Evolutionary conservation across 1,284 basidiomycete species (phyloP).

Genomic region (Trichosporon coremiiforme): DNA sequence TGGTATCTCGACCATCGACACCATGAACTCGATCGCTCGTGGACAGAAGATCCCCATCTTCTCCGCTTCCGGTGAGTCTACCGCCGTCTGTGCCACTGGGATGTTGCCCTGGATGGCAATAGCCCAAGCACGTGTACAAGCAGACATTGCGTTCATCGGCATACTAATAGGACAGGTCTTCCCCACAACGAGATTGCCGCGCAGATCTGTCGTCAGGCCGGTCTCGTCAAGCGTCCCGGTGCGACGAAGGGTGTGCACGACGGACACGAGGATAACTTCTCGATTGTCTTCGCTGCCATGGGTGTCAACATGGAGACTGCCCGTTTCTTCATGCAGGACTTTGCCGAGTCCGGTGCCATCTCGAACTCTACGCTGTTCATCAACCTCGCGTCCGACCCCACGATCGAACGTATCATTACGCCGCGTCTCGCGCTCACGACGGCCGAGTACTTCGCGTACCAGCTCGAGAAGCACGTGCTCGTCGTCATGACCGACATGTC

Average conservation of each 20-base stretch:
- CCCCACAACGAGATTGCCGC: constrained; percentile 99
- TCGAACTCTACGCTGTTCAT: constrained; percentile 98
- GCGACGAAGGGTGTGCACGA: constrained; percentile 92
- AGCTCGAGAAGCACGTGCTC: constrained; percentile 98
- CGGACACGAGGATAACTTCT: constrained; percentile 99
- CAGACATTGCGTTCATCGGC: no score
- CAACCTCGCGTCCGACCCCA: constrained; percentile 99
- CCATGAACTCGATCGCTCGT: constrained; percentile 99
- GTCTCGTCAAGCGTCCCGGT: constrained; percentile 84
- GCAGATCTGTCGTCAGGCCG: constrained; percentile 99
- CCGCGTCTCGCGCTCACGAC: constrained; percentile 97
- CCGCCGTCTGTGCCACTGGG: neutral
- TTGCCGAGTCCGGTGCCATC: constrained; percentile 97
- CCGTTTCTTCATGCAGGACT: constrained; percentile 99
- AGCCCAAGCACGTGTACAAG: neutral
- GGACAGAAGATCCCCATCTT: constrained; percentile 99
- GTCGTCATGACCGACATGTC: constrained; percentile 98
- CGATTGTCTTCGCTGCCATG: constrained; percentile 99
- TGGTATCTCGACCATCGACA: constrained; percentile 98
- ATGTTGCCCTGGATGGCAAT: neutral
- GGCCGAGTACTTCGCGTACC: constrained; percentile 99
- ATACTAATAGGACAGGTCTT: constrained; percentile 64
- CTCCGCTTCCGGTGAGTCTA: constrained; percentile 71
- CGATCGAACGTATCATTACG: constrained; percentile 99
- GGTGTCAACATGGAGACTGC: constrained; percentile 99